These are phyloP conservation scores for Fusarium sp. DNA, from an alignment of 2,329 filamentous ascomycete species.

Conservation along the genomic window DNA sequence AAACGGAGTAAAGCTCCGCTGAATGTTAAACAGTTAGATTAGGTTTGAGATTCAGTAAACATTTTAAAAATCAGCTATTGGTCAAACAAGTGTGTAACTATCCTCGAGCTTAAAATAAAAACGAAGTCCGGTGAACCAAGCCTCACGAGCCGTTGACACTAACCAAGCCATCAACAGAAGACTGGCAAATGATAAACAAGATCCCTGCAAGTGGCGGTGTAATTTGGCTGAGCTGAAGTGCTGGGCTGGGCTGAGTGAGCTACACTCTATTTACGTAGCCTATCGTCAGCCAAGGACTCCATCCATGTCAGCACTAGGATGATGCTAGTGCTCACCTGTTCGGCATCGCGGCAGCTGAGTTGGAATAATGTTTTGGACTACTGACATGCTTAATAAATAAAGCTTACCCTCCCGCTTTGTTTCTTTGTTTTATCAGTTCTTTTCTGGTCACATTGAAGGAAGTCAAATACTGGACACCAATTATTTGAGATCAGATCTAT, in stretches of 20 bases:
- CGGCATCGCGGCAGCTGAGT: slow-evolving; percentile 9
- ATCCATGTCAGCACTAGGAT: slow-evolving; percentile 21
- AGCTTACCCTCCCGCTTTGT: neutral
- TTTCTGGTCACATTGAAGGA: neutral
- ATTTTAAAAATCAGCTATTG: neutral
- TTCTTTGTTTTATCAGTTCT: neutral
- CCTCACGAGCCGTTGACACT: neutral
- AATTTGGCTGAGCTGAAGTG: neutral
- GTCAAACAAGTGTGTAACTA: neutral
- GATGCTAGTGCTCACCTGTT: neutral
- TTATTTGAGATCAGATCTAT: neutral
- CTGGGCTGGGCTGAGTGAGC: neutral
- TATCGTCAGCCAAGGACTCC: slow-evolving; percentile 6
- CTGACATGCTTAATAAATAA: neutral
- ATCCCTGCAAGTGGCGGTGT: slow-evolving; percentile 13
- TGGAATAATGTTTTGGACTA: neutral
- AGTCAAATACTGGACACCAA: too few species aligned
- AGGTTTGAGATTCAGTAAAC: neutral
- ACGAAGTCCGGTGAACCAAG: neutral
- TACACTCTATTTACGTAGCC: slow-evolving; percentile 1
- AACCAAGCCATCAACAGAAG: neutral
- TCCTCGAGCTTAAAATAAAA: slow-evolving; percentile 3
- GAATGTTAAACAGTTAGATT: neutral
- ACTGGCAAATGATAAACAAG: neutral
- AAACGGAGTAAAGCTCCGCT: neutral